These are phyloP conservation scores for Musa balbisiana DNA, from an alignment of 202 grass and related monocot genomes.

Conservation along the genomic window DNA sequence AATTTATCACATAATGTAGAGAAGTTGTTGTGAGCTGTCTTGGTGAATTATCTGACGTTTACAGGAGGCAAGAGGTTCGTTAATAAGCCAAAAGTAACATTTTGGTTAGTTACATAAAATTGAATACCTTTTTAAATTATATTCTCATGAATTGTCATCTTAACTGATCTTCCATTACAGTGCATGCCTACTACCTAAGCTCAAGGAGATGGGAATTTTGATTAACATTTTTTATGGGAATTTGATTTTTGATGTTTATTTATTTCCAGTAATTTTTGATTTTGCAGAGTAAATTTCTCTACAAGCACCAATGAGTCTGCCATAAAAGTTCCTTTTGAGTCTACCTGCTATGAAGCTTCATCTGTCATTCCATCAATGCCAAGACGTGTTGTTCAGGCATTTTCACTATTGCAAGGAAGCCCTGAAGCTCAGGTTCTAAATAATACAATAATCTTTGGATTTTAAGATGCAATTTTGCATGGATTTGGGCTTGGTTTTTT, in stretches of 20 bases:
- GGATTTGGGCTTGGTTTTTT: too few species aligned
- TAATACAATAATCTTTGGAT: neutral
- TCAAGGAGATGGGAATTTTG: neutral
- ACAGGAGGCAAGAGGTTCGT: too few species aligned
- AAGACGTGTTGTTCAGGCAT: slow-evolving; percentile 56
- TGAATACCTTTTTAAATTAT: too few species aligned
- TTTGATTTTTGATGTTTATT: neutral
- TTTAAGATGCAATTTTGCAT: neutral
- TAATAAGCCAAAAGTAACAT: too few species aligned
- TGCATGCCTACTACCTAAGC: neutral
- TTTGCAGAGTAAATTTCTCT: neutral
- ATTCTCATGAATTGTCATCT: too few species aligned
- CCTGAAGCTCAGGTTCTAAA: slow-evolving; percentile 59
- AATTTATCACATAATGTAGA: too few species aligned
- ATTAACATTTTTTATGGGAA: neutral
- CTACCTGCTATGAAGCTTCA: slow-evolving; percentile 14
- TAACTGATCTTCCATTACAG: too few species aligned
- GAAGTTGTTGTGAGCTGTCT: too few species aligned
- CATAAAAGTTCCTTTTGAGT: neutral
- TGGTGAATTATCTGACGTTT: too few species aligned
- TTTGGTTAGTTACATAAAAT: too few species aligned
- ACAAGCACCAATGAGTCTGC: neutral
- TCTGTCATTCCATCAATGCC: slow-evolving; percentile 50
- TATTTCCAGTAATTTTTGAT: neutral
- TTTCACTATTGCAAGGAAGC: slow-evolving; percentile 66